Base-by-base conservation (phyloP, 2,329 filamentous ascomycete genomes). In the Exophiala sideris region DNA sequence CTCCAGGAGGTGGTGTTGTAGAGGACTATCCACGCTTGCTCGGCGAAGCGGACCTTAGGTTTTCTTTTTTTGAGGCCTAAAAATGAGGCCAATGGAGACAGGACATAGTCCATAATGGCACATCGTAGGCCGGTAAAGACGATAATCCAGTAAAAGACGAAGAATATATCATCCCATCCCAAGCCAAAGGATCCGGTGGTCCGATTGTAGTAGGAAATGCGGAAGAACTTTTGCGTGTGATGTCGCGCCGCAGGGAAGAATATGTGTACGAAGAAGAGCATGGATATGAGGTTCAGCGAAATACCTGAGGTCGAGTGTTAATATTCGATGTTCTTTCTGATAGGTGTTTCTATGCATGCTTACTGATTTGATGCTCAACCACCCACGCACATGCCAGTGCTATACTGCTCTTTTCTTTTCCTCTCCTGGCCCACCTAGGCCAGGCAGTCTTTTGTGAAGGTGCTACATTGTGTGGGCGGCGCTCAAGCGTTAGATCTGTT, bases 1-100 rank as follows among this genome's bases (percentile, higher is more conserved):
- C 84, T 79, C 88, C 90, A 97, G 68, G 91, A 92, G 51, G 86
- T 76, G 42, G 76, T 75, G 71, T 92, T 92, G 74, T 96, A 97
- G 41, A 94, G 71, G 52, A 95, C 75, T 67, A 96, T 78, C 89
- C 92, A 97, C 44, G 86, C 89, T 74, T 99, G 94, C 75, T 99
- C 94, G 58, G 90, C 90, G 73, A 97, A 95, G 54, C 94, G 83
- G 45, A 89, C 83, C 56, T 87, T 76, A 44, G 84, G 83, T 75
- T 96, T 96, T 32, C 52, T 59, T 68, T 86, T 88, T 64, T 80
- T 79, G 64, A 96, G 82, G 34, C 92, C 92, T 59, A 81, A 79
- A 45, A 78, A 74, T 60, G 82, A 84, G 40, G 88, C 91, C 52
- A 95, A 73, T 5, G 92, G 94, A 16, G 84, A 83, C 48, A 97